A percentile compares a stretch with the other conserved stretches of the same genome.
Conservation (phyloP, 176 grass and related monocot genomes). For the Avena atlantica region DNA sequence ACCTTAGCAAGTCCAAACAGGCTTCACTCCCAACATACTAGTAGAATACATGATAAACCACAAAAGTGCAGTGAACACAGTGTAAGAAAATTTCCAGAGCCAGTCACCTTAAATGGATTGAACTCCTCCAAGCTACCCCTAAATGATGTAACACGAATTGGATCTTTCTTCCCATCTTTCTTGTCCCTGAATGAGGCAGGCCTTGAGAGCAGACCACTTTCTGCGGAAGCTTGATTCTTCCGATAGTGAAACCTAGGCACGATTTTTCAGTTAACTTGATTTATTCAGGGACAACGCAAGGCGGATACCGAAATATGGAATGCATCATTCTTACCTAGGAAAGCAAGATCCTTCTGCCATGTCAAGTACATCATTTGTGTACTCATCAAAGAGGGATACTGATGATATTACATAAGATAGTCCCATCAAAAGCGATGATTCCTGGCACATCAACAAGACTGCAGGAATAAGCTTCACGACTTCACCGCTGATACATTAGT, state of each 20-base stretch:
- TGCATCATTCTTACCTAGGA: slow-evolving; percentile 62
- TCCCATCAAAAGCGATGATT: slow-evolving; percentile 79
- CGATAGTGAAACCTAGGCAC: slow-evolving; percentile 59
- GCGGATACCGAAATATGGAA: background rate
- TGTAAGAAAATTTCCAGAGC: slow-evolving; percentile 1
- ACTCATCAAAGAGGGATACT: slow-evolving; percentile 89
- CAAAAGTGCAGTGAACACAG: background rate
- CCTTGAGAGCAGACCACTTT: slow-evolving; percentile 47
- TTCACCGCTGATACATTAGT: background rate
- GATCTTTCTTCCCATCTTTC: slow-evolving; percentile 58
- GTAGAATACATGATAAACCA: slow-evolving; percentile 7
- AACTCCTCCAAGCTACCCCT: slow-evolving; percentile 84
- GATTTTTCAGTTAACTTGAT: slow-evolving; percentile 18
- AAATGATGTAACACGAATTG: slow-evolving; percentile 78
- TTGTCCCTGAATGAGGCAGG: slow-evolving; percentile 60
- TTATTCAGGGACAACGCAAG: slow-evolving; percentile 19
- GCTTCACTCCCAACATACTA: slow-evolving; percentile 11
- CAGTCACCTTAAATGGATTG: slow-evolving; percentile 87
- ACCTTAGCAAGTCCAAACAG: background rate
- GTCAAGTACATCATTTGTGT: slow-evolving; percentile 95
- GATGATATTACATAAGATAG: slow-evolving; percentile 79
- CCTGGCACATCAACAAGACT: slow-evolving; percentile 56
- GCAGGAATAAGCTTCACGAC: slow-evolving; percentile 23
- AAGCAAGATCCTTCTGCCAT: slow-evolving; percentile 97
- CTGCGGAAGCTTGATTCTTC: slow-evolving; percentile 49